Evolutionary conservation across 208 protist genomes (phyloP).

Genomic region (Angomonas deanei): DNA sequence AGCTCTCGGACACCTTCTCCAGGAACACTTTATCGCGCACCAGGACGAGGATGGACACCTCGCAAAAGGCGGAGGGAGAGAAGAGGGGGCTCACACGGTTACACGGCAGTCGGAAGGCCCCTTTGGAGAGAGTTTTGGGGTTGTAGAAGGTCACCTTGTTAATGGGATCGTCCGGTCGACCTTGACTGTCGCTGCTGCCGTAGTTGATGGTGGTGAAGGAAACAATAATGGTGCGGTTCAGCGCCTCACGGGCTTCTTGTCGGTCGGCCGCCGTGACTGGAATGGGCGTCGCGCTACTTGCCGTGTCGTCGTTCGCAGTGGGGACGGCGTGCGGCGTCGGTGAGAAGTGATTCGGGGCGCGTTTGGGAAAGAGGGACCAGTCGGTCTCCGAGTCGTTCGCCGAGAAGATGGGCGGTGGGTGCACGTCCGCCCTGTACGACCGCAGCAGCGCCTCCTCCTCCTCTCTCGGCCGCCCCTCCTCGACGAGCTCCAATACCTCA

Average conservation of each 20-base stretch:
- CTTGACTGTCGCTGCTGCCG: constrained; percentile 38
- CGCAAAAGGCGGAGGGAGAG: constrained; percentile 31
- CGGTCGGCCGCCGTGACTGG: constrained; percentile 1
- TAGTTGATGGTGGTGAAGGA: constrained; percentile 57
- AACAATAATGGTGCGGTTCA: constrained; percentile 23
- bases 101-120: constrained; percentile 34
- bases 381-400: too few relatives aligned
- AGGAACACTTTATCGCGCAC: constrained; percentile 23
- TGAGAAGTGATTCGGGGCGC: too few relatives aligned
- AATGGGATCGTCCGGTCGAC: constrained; percentile 48
- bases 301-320: background rate
- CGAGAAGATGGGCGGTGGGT: background rate
- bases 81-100: constrained; percentile 44
- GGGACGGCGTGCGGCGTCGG: too few relatives aligned
- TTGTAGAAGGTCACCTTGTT: constrained; percentile 66
- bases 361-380: too few relatives aligned
- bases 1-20: constrained; percentile 14
- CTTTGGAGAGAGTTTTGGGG: constrained; percentile 25
- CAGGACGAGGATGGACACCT: constrained; percentile 32
- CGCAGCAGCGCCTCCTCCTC: background rate
- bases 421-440: background rate
- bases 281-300: background rate
- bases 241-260: background rate
- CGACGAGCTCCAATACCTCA: constrained; percentile 2
- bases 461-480: constrained; percentile 10